A percentile compares a stretch with the other conserved stretches of the same genome.
These are phyloP conservation scores for Cercophora samala DNA, from an alignment of 495 filamentous ascomycete genomes.

Conservation along the genomic window DNA sequence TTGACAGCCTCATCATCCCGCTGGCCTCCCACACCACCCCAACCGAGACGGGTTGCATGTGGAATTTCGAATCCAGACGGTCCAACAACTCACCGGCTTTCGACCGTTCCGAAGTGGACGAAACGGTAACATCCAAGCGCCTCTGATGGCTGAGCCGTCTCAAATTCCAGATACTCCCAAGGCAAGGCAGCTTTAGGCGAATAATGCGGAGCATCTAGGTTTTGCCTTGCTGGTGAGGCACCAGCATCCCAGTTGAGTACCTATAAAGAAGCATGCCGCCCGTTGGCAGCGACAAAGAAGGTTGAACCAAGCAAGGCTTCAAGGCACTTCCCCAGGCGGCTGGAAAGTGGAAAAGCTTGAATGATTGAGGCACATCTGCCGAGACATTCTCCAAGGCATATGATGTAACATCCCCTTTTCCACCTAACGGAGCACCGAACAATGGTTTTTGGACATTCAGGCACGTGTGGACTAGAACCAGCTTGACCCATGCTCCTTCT, in stretches of 20 bases:
- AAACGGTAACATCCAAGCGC: slow-evolving; percentile 10
- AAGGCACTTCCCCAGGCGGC: background rate
- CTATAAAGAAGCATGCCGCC: background rate
- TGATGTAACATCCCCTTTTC: background rate
- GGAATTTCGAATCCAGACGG: background rate
- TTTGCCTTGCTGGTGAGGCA: slow-evolving; percentile 4
- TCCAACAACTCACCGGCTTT: background rate
- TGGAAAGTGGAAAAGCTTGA: background rate
- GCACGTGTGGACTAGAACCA: background rate
- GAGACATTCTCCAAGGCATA: background rate
- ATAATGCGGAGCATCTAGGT: background rate
- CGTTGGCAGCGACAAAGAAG: background rate
- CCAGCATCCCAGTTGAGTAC: background rate
- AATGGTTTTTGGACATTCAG: background rate
- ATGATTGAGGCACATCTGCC: background rate
- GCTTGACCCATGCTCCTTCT: background rate
- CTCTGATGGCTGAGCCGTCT: slow-evolving; percentile 10
- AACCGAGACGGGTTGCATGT: background rate
- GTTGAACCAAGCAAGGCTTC: background rate
- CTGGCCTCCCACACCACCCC: background rate
- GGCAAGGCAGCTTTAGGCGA: background rate
- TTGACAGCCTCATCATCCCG: background rate
- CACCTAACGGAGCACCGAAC: too few relatives aligned
- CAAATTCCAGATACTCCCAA: background rate
- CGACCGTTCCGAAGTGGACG: slow-evolving; percentile 1